A percentile compares a stretch with the other conserved stretches of the same genome.
These are phyloP conservation scores for Monosporozyma aerobia DNA, from an alignment of 805 yeast genomes.

Conservation along the genomic window DNA sequence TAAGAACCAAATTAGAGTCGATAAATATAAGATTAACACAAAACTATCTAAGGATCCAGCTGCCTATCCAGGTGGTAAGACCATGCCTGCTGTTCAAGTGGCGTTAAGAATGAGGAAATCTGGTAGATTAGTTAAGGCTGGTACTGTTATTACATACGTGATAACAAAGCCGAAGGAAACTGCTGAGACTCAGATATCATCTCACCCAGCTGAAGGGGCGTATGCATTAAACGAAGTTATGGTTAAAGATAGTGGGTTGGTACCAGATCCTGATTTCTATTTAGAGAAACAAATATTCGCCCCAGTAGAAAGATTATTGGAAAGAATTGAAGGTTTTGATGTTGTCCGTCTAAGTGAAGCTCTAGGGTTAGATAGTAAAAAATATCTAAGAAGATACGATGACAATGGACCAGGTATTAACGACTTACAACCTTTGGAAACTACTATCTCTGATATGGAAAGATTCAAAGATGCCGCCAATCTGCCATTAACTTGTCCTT, in stretches of 20 bases:
- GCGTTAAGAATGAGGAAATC: constrained; percentile 72
- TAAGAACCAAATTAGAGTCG: constrained; percentile 51
- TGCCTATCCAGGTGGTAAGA: constrained; percentile 71
- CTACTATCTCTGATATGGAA: constrained; percentile 71
- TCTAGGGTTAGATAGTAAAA: constrained; percentile 67
- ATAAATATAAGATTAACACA: constrained; percentile 73
- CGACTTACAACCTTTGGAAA: constrained; percentile 64
- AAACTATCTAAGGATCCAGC: constrained; percentile 81
- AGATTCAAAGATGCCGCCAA: constrained; percentile 60
- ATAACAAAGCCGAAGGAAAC: constrained; percentile 45
- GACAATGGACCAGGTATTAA: constrained; percentile 27
- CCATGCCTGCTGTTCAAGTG: constrained; percentile 84
- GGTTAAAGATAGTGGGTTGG: constrained; percentile 38
- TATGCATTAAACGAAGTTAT: constrained; percentile 69
- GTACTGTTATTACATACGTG: constrained; percentile 81
- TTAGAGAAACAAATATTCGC: constrained; percentile 83
- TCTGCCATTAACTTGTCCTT: constrained; percentile 47
- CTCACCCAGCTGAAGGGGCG: constrained; percentile 64
- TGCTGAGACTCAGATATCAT: constrained; percentile 3
- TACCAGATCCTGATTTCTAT: constrained; percentile 71
- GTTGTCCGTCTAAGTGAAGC: constrained; percentile 64
- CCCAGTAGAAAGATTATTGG: constrained; percentile 81
- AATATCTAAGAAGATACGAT: constrained; percentile 38
- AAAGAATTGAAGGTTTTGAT: constrained; percentile 80
- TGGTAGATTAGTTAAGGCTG: constrained; percentile 82